Base-by-base conservation (phyloP, 495 filamentous ascomycete genomes). In the Penicillium bovifimosum region DNA sequence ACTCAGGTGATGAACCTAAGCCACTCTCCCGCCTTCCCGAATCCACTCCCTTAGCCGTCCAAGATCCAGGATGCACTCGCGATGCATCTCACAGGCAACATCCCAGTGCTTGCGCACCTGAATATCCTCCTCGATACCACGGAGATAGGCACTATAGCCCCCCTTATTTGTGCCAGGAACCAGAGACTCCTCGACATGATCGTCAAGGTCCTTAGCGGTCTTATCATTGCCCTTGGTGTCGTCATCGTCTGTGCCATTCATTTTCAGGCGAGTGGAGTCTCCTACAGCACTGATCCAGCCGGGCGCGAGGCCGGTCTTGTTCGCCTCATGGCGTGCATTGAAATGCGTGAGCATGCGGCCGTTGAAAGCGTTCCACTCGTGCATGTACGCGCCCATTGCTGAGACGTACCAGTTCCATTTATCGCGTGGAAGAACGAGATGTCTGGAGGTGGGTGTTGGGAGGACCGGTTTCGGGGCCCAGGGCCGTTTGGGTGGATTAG, bases 341-440 rank as follows among this genome's bases (percentile, higher is more conserved):
- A 96, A 87, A 56, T 95, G 86, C 2, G 72, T 63, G 2, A 86
- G 63, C 61, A 95, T 85, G 45, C 76, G 73, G 11, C 68, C 69
- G 57, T 86, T 84, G 67, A 85, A 93, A 0, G 47, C 58, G 45
- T 80, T 77, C 83, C 84, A 96, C 17, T 80, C 77, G n/a, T 63
- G 63, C 68, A 91, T 76, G 67, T 96, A 96, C 1, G 61, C 55
- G 13, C 75, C 66, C 73, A 95, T 88, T 9, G 77, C 71, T 1
- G 66, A 64, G 3, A 82, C 71, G 61, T 91, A 93, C 7, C 68
- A 72, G 14, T 72, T 66, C 78, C 82, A 88, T 10, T 77, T 72
- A 0, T 71, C 55, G 5, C 69, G 67, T 3, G 71, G 69, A 0
- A 75, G 61, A 6, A 62, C 63, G 14, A 53, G 26, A n/a, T 65